These are phyloP conservation scores for Haematococcus sp. DNA, from an alignment of 139 green algal species.

Conservation along the genomic window DNA sequence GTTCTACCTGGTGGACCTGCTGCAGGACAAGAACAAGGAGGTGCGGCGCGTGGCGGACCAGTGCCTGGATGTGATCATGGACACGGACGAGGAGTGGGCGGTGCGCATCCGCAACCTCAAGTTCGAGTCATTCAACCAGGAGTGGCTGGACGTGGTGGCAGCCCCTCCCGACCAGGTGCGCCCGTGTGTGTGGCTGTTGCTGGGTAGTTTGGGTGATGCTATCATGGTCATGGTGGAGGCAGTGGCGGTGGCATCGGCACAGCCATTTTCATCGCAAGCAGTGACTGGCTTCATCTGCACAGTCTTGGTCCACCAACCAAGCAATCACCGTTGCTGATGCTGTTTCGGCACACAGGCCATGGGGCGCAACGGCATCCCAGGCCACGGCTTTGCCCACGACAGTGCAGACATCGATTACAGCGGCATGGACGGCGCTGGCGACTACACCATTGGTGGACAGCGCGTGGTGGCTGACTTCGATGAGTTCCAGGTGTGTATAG, in stretches of 20 bases:
- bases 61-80: constrained; percentile 69
- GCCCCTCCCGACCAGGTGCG: constrained; percentile 33
- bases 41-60: constrained; percentile 46
- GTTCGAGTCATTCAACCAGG: constrained; percentile 83
- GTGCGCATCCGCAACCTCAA: constrained; percentile 71
- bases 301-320: too few species aligned
- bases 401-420: neutral
- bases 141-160: constrained; percentile 67
- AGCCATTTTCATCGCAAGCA: too few species aligned
- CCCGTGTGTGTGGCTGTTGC: neutral
- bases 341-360: neutral
- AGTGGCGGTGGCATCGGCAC: neutral
- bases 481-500: constrained; percentile 20
- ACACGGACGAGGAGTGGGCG: constrained; percentile 62
- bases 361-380: neutral
- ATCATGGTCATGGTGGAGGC: neutral
- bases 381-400: neutral
- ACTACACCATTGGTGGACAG: constrained; percentile 44
- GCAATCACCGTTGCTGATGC: too few species aligned
- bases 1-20: constrained; percentile 76
- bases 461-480: constrained; percentile 40
- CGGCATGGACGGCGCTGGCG: constrained; percentile 19
- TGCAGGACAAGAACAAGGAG: constrained; percentile 71
- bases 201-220: neutral
- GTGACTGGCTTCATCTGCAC: too few species aligned